A percentile compares a stretch with the other conserved stretches of the same genome.
Conservation (phyloP, 2,329 filamentous ascomycete species). For the Botrytis elliptica region DNA sequence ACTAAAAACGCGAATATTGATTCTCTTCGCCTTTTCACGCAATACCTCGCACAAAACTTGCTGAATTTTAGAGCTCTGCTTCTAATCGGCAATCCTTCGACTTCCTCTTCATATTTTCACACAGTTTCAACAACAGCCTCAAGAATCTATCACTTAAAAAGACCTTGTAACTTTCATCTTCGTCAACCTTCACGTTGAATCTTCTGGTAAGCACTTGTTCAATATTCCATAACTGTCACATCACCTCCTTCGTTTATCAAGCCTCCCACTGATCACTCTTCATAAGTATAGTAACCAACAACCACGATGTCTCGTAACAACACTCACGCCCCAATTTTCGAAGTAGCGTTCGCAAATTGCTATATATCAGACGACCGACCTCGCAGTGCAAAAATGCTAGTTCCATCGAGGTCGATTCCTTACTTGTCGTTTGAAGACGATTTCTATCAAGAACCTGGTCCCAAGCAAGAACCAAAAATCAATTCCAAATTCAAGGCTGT, state of each 20-base stretch:
- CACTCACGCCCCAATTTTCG: background rate
- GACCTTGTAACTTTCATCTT: background rate
- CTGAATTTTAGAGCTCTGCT: background rate
- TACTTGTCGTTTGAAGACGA: background rate
- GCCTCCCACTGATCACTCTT: background rate
- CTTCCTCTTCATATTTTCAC: background rate
- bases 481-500: background rate
- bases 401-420: background rate
- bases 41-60: background rate
- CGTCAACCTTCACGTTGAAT: background rate
- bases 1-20: background rate
- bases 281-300: background rate
- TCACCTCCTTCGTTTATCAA: background rate
- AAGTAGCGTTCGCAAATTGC: background rate
- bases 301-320: background rate
- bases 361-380: conserved; percentile 8
- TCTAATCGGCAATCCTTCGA: background rate
- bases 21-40: too few species aligned
- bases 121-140: background rate
- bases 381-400: background rate
- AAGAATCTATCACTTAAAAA: background rate
- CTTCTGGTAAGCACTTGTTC: background rate
- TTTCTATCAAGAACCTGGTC: conserved; percentile 2
- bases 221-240: background rate
- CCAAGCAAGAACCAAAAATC: background rate